Percentiles rank a stretch among this genome's conserved stretches.
These are phyloP conservation scores for Fusarium oxysporum DNA, from an alignment of 2,329 filamentous ascomycete species.

Conservation along the genomic window DNA sequence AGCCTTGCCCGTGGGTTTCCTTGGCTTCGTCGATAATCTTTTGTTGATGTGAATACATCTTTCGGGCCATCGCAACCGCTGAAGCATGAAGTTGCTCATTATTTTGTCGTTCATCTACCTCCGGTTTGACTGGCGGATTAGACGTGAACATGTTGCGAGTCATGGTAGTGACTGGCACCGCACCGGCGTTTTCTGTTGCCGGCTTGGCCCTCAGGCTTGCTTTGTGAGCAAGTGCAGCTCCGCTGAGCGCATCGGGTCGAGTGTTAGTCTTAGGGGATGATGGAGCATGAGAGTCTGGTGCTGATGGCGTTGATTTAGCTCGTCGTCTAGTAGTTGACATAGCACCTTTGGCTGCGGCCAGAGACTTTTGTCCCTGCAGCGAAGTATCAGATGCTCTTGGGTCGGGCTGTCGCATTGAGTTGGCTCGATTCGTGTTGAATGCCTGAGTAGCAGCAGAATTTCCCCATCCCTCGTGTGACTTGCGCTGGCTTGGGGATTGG, in stretches of 20 bases:
- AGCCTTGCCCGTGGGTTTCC: constrained; percentile 51
- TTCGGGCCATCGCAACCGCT: constrained; percentile 88
- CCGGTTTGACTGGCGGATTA: constrained; percentile 75
- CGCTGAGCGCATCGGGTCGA: constrained; percentile 76
- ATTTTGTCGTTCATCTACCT: constrained; percentile 78
- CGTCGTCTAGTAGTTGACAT: constrained; percentile 71
- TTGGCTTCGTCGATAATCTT: constrained; percentile 66
- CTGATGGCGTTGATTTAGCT: constrained; percentile 71
- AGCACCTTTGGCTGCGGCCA: constrained; percentile 82
- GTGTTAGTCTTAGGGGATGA: constrained; percentile 52
- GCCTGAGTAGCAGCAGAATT: constrained; percentile 77
- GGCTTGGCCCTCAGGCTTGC: constrained; percentile 59
- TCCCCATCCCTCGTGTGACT: constrained; percentile 60
- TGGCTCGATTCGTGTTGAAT: constrained; percentile 57
- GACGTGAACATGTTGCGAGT: constrained; percentile 82
- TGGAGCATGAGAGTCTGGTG: constrained; percentile 35
- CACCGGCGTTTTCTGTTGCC: constrained; percentile 69
- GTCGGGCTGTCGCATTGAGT: constrained; percentile 42
- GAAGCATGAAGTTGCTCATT: constrained; percentile 82
- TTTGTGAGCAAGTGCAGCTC: constrained; percentile 75
- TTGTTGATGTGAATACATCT: constrained; percentile 82
- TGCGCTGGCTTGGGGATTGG: constrained; percentile 31
- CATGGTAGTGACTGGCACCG: constrained; percentile 75
- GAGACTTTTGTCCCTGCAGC: constrained; percentile 71
- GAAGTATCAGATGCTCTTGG: constrained; percentile 48